phyloP scores from a whole-genome alignment of 306 rosid species.

The Abrus pulchellus region DNA sequence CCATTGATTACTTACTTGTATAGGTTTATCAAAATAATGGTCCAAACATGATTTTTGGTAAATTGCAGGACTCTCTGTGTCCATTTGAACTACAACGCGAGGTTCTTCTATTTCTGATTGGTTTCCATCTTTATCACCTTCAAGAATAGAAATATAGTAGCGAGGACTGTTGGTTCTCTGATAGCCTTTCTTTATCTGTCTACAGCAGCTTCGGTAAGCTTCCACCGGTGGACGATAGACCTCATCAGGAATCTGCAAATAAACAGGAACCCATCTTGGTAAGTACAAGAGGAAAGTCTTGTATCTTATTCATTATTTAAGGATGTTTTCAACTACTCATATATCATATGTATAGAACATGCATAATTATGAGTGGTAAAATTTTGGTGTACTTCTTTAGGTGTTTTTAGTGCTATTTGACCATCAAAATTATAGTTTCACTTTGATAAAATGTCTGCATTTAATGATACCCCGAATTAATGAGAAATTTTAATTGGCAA shows the following conservation, averaged over 20 bases:
- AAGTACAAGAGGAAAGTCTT: conserved; percentile 27
- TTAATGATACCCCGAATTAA: too few relatives aligned
- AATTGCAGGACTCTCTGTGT: conserved; percentile 81
- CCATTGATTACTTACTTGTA: conserved; percentile 61
- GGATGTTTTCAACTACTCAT: not conserved
- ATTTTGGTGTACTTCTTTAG: too few relatives aligned
- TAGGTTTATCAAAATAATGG: conserved; percentile 78
- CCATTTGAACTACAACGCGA: conserved; percentile 86
- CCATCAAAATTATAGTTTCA: too few relatives aligned
- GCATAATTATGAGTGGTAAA: not conserved
- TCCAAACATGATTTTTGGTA: conserved; percentile 87
- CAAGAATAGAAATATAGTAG: conserved; percentile 71
- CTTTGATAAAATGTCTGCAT: too few relatives aligned
- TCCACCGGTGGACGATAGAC: conserved; percentile 75
- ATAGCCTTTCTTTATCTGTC: conserved; percentile 76
- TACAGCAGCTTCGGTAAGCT: conserved; percentile 69
- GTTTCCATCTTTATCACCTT: conserved; percentile 55
- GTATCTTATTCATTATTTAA: not conserved
- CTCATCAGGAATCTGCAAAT: conserved; percentile 68
- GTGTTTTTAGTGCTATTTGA: too few relatives aligned
- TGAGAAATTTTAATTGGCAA: too few relatives aligned
- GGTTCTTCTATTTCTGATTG: conserved; percentile 62
- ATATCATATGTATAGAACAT: not conserved
- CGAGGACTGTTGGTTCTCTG: conserved; percentile 73
- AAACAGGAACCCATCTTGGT: conserved; percentile 14